Evolutionary conservation across 306 rosid genomes (phyloP), one percentile per base, ranked within the genome.

Genomic region (Notholithocarpus densiflorus): DNA sequence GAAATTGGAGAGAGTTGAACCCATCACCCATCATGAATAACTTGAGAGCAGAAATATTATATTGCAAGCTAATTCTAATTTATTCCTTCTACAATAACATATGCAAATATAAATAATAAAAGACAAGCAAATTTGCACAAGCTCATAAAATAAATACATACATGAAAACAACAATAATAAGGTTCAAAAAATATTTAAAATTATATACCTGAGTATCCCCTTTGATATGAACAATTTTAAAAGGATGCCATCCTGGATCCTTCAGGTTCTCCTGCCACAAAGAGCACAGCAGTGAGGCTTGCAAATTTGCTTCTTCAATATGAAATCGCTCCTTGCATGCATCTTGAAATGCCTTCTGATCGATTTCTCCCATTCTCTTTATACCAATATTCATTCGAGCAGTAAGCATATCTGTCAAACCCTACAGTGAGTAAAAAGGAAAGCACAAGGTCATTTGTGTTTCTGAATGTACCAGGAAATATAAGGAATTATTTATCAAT

Each of bases 311-410:
- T 68, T 95, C 97, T 64, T 82, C 91, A 2, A 8, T 78, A 80
- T 86, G 34, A 77, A 69, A 89, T 75, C 60, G 86, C 72, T 89
- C 77, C 87, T 90, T 95, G 91, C 92, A 91, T 29, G 70, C 27
- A n/a, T 82, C 72, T 55, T 86, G 72, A 79, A 95, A 95, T 37
- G 90, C 87, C 80, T 90, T 90, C 73, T 79, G 72, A 83, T 95
- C 97, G 37, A 93, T 86, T 60, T 93, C 99, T 40, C 99, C 98
- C 99, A 95, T 93, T 86, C 97, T 90, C 85, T 91, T 95, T 61
- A 91, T 82, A 79, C 94, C 96, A 84, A 92, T 86, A 82, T 84
- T 80, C 40, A 85, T 77, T 69, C 76, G 87, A 69, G 54, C 77
- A 21, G 26, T 70, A 78, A 88, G 76, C 80, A 89, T 60, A 8